Evolutionary conservation across 2,329 filamentous ascomycete species (phyloP).

Genomic region (Penicillium sp.): DNA sequence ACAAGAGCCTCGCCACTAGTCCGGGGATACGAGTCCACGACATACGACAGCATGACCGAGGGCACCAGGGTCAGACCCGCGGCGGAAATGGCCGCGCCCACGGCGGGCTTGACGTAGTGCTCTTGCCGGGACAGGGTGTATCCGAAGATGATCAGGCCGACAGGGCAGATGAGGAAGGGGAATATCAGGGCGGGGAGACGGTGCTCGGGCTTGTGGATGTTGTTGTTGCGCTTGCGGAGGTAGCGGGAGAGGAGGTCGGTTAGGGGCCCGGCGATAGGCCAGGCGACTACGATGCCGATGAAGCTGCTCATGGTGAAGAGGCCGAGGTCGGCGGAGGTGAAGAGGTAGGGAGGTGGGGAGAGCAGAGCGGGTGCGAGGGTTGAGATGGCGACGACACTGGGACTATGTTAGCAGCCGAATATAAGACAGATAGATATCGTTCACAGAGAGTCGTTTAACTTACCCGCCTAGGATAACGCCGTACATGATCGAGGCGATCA

Average conservation of each 20-base stretch:
- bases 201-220: conserved; percentile 44
- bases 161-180: conserved; percentile 39
- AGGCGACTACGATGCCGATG: conserved; percentile 43
- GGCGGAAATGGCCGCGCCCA: conserved; percentile 33
- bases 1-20: conserved; percentile 38
- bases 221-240: conserved; percentile 36
- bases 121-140: conserved; percentile 30
- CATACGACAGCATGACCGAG: conserved; percentile 38
- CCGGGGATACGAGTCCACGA: conserved; percentile 36
- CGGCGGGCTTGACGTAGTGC: conserved; percentile 29
- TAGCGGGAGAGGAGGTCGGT: conserved; percentile 43
- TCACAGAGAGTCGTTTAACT: conserved; percentile 17
- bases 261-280: conserved; percentile 43
- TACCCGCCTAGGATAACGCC: conserved; percentile 32
- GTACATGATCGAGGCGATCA: conserved; percentile 32
- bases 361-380: conserved; percentile 31
- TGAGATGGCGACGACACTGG: conserved; percentile 30
- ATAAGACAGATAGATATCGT: neutral
- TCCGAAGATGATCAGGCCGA: conserved; percentile 37
- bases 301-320: conserved; percentile 39
- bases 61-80: conserved; percentile 36
- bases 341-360: conserved; percentile 36
- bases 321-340: conserved; percentile 29
- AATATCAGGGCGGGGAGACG: conserved; percentile 43
- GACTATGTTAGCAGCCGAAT: conserved; percentile 1